Conservation (phyloP, 1,139 yeast species). For the Suhomyces chickasaworum region DNA sequence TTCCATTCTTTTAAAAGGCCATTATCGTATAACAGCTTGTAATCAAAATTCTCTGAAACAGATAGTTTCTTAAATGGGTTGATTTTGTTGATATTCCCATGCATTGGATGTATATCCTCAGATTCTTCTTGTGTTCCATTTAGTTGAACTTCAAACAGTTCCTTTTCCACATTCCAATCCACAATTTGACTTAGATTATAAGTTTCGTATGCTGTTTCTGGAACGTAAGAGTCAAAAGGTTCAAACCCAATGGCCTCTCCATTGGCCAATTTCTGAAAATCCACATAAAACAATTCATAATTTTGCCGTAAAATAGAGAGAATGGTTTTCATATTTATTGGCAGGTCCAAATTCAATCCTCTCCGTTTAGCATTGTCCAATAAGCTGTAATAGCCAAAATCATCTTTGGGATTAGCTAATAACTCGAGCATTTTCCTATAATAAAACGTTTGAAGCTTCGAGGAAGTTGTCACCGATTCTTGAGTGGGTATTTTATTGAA, state of each 20-base stretch:
- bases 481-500: slow-evolving; percentile 46
- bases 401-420: slow-evolving; percentile 15
- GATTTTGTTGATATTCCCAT: not conserved
- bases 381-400: slow-evolving; percentile 24
- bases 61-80: slow-evolving; percentile 4
- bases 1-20: slow-evolving; percentile 46
- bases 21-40: slow-evolving; percentile 14
- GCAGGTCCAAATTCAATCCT: slow-evolving; percentile 50
- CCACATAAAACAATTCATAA: slow-evolving; percentile 37
- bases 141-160: not conserved
- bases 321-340: slow-evolving; percentile 43
- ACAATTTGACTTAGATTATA: slow-evolving; percentile 14
- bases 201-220: slow-evolving; percentile 6
- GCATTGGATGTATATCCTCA: not conserved
- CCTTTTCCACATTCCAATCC: slow-evolving; percentile 1
- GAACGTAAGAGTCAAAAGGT: slow-evolving; percentile 34
- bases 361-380: slow-evolving; percentile 48
- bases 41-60: slow-evolving; percentile 14
- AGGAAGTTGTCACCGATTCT: slow-evolving; percentile 46
- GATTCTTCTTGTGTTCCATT: no score
- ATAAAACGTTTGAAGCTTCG: slow-evolving; percentile 59
- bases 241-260: slow-evolving; percentile 50
- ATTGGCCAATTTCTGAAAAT: slow-evolving; percentile 46
- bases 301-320: slow-evolving; percentile 39
- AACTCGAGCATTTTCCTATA: slow-evolving; percentile 36